Evolutionary conservation across 495 filamentous ascomycete species (phyloP), one percentile per base, ranked within the genome.

Genomic region (Clohesyomyces aquaticus): DNA sequence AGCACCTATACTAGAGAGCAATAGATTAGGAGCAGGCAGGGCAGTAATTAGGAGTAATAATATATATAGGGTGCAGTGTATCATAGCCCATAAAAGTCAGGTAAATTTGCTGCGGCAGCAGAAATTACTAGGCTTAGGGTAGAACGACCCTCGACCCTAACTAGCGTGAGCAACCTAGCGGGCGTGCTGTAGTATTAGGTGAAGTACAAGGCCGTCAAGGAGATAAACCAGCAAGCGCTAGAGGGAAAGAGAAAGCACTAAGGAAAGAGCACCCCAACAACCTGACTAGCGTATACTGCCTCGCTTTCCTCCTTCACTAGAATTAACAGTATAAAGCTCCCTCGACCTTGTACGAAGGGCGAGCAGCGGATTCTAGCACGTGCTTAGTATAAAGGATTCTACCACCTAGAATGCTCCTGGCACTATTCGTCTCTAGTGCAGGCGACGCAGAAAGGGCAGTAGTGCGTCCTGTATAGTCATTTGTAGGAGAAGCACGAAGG

Each of bases 141-240:
- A n/a, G n/a, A n/a, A n/a, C n/a, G n/a, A n/a, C n/a, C n/a, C n/a
- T n/a, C n/a, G n/a, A n/a, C n/a, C n/a, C n/a, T n/a, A n/a, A n/a
- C n/a, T n/a, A n/a, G n/a, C n/a, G n/a, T n/a, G n/a, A n/a, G n/a
- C n/a, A n/a, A n/a, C n/a, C n/a, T n/a, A n/a, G n/a, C n/a, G n/a
- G n/a, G n/a, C n/a, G n/a, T n/a, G n/a, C n/a, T n/a, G n/a, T n/a
- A n/a, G n/a, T n/a, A n/a, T n/a, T n/a, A n/a, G n/a, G n/a, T n/a
- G n/a, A n/a, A n/a, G n/a, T n/a, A n/a, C n/a, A n/a, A n/a, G n/a
- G n/a, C 32, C 32, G 32, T 14, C 32, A 38, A 38, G 32, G 32
- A 38, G 32, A 38, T 38, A 38, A 38, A 38, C 32, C 32, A 38
- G 32, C 32, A 38, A 38, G 32, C 32, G 32, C 32, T 38, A 38